Evolutionary conservation across 192 early-diverging fungal species (phyloP).

Genomic region (Cetraspora pellucida): DNA sequence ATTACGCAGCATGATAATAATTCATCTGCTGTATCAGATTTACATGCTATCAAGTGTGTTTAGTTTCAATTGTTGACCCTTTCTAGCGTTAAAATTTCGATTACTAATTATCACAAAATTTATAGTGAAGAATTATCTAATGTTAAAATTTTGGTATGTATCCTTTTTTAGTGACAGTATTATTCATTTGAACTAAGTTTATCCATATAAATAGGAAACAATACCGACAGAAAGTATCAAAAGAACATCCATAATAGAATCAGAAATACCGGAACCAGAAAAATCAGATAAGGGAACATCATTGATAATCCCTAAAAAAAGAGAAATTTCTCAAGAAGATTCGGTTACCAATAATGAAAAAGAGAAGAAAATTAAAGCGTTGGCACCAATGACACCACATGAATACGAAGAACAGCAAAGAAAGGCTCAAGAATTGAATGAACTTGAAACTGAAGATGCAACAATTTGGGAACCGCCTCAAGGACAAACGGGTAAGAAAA

Average conservation of each 20-base stretch:
- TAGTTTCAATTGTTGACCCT: neutral
- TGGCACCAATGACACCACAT: conserved; percentile 23
- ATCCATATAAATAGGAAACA: neutral
- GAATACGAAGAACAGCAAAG: conserved; percentile 16
- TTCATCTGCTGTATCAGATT: neutral
- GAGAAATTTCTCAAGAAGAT: neutral
- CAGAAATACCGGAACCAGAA: neutral
- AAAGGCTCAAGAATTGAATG: conserved; percentile 7
- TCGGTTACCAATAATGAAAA: neutral
- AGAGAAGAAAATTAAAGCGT: conserved; percentile 10
- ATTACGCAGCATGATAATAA: conserved; percentile 13
- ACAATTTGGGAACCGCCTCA: conserved; percentile 30
- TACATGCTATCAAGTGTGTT: neutral
- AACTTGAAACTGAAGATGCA: conserved; percentile 17
- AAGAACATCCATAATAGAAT: neutral
- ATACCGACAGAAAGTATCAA: neutral
- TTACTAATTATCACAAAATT: too few species aligned
- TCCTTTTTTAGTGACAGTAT: too few species aligned
- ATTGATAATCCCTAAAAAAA: neutral
- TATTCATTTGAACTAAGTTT: too few species aligned
- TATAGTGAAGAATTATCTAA: too few species aligned
- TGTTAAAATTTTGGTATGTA: too few species aligned
- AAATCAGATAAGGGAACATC: neutral
- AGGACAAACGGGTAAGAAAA: conserved; percentile 19
- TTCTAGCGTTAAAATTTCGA: neutral